phyloP scores from a whole-genome alignment of 1,284 basidiomycete species.

The Melampsora occidentalis region DNA sequence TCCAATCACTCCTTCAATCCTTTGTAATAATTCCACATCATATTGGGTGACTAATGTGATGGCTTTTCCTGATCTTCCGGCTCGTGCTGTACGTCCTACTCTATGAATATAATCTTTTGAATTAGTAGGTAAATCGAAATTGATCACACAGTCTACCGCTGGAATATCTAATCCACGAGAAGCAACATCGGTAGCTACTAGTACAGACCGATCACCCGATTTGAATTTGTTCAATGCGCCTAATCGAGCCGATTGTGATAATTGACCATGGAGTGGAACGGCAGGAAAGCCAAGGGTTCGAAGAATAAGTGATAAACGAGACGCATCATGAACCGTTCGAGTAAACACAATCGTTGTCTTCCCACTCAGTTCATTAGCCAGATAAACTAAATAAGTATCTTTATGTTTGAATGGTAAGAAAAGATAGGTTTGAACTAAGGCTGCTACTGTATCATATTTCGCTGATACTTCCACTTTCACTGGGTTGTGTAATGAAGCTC shows the following conservation, averaged over 20 bases:
- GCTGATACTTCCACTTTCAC: constrained; percentile 90
- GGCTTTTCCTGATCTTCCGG: constrained; percentile 89
- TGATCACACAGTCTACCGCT: constrained; percentile 92
- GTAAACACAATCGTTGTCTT: constrained; percentile 97
- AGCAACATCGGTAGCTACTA: constrained; percentile 98
- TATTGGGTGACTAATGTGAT: constrained; percentile 97
- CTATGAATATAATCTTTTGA: constrained; percentile 99
- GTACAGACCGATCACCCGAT: constrained; percentile 80
- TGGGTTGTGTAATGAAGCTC: constrained; percentile 91
- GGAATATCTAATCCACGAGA: constrained; percentile 95
- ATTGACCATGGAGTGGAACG: constrained; percentile 91
- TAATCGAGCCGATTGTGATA: constrained; percentile 86
- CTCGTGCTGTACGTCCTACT: constrained; percentile 94
- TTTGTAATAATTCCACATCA: constrained; percentile 89
- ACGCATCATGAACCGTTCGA: constrained; percentile 88
- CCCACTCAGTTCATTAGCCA: constrained; percentile 82
- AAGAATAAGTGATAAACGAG: constrained; percentile 82
- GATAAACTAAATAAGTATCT: constrained; percentile 84
- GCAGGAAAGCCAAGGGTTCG: constrained; percentile 90
- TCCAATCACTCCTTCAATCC: constrained; percentile 64
- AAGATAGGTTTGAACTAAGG: constrained; percentile 91
- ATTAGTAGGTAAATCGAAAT: constrained; percentile 96
- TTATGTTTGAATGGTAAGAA: constrained; percentile 90
- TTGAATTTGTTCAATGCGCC: constrained; percentile 97
- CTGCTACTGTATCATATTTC: constrained; percentile 97